These are phyloP conservation scores for Yueomyces sp. DNA, from an alignment of 805 yeast genomes.

Conservation along the genomic window DNA sequence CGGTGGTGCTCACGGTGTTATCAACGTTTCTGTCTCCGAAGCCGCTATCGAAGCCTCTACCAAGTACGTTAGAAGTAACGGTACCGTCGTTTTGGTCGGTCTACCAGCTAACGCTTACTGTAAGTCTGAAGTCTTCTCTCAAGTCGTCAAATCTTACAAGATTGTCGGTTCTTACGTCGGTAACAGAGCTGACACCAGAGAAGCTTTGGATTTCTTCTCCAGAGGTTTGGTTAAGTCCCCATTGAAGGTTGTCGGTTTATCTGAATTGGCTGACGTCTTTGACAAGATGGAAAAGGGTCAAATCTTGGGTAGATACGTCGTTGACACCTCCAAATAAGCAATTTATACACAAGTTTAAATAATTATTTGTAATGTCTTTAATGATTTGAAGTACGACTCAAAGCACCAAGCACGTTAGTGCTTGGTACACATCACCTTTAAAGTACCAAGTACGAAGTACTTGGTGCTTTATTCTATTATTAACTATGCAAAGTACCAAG, in stretches of 20 bases:
- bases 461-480: no score
- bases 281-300: slow-evolving; percentile 72
- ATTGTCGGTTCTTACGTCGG: slow-evolving; percentile 40
- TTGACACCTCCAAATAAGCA: slow-evolving; percentile 52
- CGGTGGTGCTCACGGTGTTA: slow-evolving; percentile 61
- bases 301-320: slow-evolving; percentile 78
- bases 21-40: slow-evolving; percentile 49
- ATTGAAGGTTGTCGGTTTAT: slow-evolving; percentile 62
- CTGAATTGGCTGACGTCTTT: slow-evolving; percentile 56
- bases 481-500: no score
- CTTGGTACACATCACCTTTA: no score
- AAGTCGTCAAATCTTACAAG: slow-evolving; percentile 35
- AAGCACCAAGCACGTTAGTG: no score
- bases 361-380: not conserved
- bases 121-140: slow-evolving; percentile 31
- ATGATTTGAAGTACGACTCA: no score
- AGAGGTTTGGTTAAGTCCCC: slow-evolving; percentile 64
- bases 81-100: slow-evolving; percentile 53
- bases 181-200: slow-evolving; percentile 38
- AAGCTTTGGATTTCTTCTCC: slow-evolving; percentile 62
- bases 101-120: slow-evolving; percentile 40
- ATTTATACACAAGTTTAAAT: slow-evolving; percentile 1
- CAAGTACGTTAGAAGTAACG: slow-evolving; percentile 43
- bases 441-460: no score
- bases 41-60: slow-evolving; percentile 35